Evolutionary conservation across 106 monocot genomes (phyloP).

Genomic region (Chionographis japonica): DNA sequence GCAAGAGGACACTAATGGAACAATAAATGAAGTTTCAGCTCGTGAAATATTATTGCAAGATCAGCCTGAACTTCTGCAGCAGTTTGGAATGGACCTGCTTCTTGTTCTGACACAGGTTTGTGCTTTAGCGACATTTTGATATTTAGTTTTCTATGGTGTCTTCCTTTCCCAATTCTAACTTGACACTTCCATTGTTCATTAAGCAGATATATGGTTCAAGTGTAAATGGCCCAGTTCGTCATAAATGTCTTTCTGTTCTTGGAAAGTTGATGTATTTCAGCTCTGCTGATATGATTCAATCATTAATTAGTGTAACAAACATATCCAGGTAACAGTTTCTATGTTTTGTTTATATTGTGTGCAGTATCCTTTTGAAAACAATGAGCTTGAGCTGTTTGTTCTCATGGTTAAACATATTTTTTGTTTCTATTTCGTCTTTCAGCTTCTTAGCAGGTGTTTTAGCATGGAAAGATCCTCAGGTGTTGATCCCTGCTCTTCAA

Average conservation of each 20-base stretch:
- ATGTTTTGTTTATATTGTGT: neutral
- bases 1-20: constrained; percentile 39
- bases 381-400: constrained; percentile 1
- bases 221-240: constrained; percentile 85
- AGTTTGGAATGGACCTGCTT: constrained; percentile 89
- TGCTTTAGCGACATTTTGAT: neutral
- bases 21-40: constrained; percentile 56
- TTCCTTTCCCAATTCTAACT: neutral
- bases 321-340: constrained; percentile 62
- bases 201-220: constrained; percentile 87
- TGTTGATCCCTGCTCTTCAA: constrained; percentile 88
- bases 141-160: neutral
- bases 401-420: neutral
- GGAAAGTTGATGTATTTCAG: constrained; percentile 95
- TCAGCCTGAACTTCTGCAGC: constrained; percentile 90
- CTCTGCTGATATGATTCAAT: constrained; percentile 84
- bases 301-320: constrained; percentile 65
- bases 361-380: no score
- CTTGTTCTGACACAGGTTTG: constrained; percentile 88
- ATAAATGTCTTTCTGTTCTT: constrained; percentile 85
- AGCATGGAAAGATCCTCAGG: constrained; percentile 98
- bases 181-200: neutral
- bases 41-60: constrained; percentile 84
- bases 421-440: constrained; percentile 8
- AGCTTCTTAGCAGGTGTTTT: constrained; percentile 96